These are phyloP conservation scores for Coemansia sp. DNA, from an alignment of 192 early-diverging fungal species.

Conservation along the genomic window DNA sequence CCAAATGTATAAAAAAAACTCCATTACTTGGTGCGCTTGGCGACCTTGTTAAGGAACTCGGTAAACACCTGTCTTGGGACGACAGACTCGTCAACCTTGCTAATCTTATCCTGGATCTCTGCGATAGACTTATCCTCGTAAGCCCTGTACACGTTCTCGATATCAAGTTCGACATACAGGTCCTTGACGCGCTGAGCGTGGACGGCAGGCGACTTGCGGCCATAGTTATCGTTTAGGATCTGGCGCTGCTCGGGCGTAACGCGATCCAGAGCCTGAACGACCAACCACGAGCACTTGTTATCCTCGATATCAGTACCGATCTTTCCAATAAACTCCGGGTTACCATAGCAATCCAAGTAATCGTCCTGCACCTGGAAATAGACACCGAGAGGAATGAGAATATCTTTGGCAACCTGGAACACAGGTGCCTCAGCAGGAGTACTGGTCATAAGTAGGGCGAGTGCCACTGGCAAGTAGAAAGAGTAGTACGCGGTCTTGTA, in stretches of 20 bases:
- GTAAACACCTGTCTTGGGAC: conserved; percentile 86
- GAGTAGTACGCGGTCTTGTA: conserved; percentile 99
- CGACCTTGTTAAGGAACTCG: conserved; percentile 93
- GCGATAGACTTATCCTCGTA: conserved; percentile 90
- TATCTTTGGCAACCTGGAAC: conserved; percentile 80
- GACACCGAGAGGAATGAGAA: conserved; percentile 93
- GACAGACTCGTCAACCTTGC: conserved; percentile 76
- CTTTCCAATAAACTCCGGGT: conserved; percentile 92
- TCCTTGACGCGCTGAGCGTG: conserved; percentile 83
- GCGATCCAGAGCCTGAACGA: conserved; percentile 86
- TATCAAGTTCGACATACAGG: conserved; percentile 78
- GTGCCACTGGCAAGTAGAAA: conserved; percentile 97
- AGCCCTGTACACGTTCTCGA: conserved; percentile 77
- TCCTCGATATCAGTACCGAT: conserved; percentile 99
- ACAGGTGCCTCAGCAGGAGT: conserved; percentile 71
- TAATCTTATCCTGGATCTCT: conserved; percentile 75
- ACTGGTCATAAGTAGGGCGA: conserved; percentile 90
- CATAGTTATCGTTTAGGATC: conserved; percentile 92
- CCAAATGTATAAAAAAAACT: no score
- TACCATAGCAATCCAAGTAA: conserved; percentile 96
- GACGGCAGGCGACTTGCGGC: conserved; percentile 72
- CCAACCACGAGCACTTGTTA: conserved; percentile 99
- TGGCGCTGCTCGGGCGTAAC: conserved; percentile 83
- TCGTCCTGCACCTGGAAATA: conserved; percentile 99
- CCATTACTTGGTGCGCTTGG: conserved; percentile 86